phyloP scores from a whole-genome alignment of 2,329 filamentous ascomycete genomes.

The Xylaria sp. region DNA sequence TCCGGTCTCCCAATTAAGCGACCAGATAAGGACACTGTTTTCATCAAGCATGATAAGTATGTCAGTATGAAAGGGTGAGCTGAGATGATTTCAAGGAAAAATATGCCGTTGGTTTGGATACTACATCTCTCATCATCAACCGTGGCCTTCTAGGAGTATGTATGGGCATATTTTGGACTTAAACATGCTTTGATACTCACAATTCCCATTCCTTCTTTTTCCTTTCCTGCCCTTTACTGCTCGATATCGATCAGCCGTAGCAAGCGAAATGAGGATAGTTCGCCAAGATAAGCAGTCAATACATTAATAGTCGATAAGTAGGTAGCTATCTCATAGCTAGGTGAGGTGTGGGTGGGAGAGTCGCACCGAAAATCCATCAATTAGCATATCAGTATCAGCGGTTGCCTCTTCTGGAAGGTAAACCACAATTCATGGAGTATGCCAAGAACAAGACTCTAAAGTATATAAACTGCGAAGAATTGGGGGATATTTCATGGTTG shows the following conservation, averaged over 20 bases:
- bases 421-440: constrained; percentile 20
- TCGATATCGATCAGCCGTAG: background rate
- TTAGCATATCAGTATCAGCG: constrained; percentile 7
- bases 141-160: background rate
- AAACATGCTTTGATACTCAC: background rate
- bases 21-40: too few relatives aligned
- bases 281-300: background rate
- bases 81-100: background rate
- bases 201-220: background rate
- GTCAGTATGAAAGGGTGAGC: background rate
- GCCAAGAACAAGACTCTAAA: constrained; percentile 16
- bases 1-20: too few relatives aligned
- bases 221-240: background rate
- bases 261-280: background rate
- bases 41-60: too few relatives aligned
- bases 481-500: constrained; percentile 1
- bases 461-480: background rate
- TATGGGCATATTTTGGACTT: background rate
- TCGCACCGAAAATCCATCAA: constrained; percentile 4
- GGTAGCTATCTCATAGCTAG: background rate
- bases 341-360: constrained; percentile 8
- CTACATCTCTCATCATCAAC: background rate
- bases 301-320: background rate
- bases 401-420: constrained; percentile 31
- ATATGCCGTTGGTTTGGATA: background rate